A percentile compares a stretch with the other conserved stretches of the same genome.
These are phyloP conservation scores for Elaeis guineensis DNA, from an alignment of 176 grass and related monocot species.

Conservation along the genomic window DNA sequence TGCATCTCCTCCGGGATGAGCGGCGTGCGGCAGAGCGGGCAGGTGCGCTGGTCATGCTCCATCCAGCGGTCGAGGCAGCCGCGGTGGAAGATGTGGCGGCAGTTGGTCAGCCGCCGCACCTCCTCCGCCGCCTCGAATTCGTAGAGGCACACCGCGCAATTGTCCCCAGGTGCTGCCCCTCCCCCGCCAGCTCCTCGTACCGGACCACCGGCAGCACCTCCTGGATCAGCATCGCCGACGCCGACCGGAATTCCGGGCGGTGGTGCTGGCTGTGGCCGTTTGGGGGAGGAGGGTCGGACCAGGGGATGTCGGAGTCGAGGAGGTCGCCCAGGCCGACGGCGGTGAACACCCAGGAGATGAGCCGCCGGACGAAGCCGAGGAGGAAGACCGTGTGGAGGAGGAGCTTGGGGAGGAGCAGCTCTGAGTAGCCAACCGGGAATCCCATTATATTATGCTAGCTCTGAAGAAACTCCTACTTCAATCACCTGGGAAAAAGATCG, in stretches of 20 bases:
- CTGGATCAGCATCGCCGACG: conserved; percentile 30
- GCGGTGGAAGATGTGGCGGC: conserved; percentile 83
- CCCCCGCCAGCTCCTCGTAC: conserved; percentile 41
- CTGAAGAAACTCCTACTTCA: no score
- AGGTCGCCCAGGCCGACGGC: conserved; percentile 75
- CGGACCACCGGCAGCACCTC: conserved; percentile 65
- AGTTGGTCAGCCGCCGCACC: conserved; percentile 72
- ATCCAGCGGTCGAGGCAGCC: conserved; percentile 92
- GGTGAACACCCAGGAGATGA: conserved; percentile 59
- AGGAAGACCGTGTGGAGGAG: conserved; percentile 60
- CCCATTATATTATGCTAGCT: conserved; percentile 45
- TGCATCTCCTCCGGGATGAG: conserved; percentile 66
- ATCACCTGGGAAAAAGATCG: no score
- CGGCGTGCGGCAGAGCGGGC: conserved; percentile 82
- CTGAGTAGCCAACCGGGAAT: conserved; percentile 74
- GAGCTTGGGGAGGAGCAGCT: conserved; percentile 48
- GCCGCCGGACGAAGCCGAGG: conserved; percentile 59
- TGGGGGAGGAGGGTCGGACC: not conserved
- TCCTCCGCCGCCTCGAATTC: conserved; percentile 56
- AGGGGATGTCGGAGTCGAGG: conserved; percentile 39
- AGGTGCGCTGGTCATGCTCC: conserved; percentile 84
- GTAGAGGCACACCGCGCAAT: conserved; percentile 78
- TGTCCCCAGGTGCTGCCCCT: conserved; percentile 11
- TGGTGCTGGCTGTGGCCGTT: conserved; percentile 29
- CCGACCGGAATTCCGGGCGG: conserved; percentile 23